These are phyloP conservation scores for Penicillium sp. DNA, from an alignment of 2,329 filamentous ascomycete genomes.

Conservation along the genomic window DNA sequence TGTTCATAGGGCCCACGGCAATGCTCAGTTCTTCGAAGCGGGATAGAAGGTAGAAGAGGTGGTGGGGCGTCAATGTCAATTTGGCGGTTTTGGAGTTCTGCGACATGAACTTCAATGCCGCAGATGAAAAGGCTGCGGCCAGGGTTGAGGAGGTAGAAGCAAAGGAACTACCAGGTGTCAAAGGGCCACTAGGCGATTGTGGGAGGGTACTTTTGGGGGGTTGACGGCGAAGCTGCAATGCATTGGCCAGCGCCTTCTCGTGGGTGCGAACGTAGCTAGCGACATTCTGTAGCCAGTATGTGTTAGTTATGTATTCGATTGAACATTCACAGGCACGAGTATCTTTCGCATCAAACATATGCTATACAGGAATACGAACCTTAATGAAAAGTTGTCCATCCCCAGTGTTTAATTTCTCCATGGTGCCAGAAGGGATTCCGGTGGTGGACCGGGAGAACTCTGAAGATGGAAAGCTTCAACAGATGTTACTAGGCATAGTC, in stretches of 20 bases:
- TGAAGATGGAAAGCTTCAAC: constrained; percentile 38
- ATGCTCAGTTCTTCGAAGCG: constrained; percentile 92
- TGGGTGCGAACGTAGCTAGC: constrained; percentile 94
- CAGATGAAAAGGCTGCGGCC: constrained; percentile 80
- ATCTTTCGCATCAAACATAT: not conserved
- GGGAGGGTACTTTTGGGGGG: constrained; percentile 65
- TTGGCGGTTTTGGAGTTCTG: constrained; percentile 84
- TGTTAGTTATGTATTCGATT: constrained; percentile 3
- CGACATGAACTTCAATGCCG: constrained; percentile 78
- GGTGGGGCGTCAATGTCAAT: constrained; percentile 87
- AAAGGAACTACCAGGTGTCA: constrained; percentile 50
- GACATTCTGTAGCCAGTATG: constrained; percentile 63
- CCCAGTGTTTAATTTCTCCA: constrained; percentile 50
- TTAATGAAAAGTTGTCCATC: constrained; percentile 51
- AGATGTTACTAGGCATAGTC: constrained; percentile 29
- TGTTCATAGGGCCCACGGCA: constrained; percentile 90
- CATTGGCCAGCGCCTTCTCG: constrained; percentile 95
- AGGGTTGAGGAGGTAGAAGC: constrained; percentile 69
- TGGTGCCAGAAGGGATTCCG: constrained; percentile 32
- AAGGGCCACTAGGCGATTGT: constrained; percentile 51
- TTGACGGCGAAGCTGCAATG: constrained; percentile 75
- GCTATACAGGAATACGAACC: constrained; percentile 25
- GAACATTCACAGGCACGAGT: not conserved
- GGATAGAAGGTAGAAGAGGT: constrained; percentile 92
- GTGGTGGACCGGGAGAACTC: constrained; percentile 32